Percentiles rank a stretch among this genome's conserved stretches.
Conservation (phyloP, 139 green algal genomes). For the Raphidocelis subcapitata region DNA sequence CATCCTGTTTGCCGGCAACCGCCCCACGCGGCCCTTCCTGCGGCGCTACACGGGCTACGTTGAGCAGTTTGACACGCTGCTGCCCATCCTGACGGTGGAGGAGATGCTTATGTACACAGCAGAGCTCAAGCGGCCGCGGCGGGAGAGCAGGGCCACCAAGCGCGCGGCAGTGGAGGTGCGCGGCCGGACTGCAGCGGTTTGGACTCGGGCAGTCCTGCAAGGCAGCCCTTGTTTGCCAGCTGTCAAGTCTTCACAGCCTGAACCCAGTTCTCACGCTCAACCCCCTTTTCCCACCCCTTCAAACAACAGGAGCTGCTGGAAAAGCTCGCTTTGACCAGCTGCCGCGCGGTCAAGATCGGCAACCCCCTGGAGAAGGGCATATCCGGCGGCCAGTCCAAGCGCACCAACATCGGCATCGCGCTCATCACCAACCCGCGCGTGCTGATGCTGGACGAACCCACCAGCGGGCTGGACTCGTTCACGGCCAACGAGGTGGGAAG, state of each 20-base stretch:
- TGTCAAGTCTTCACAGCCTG: too few species aligned
- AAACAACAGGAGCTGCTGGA: slow-evolving; percentile 18
- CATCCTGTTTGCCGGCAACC: slow-evolving; percentile 68
- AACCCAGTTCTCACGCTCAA: too few species aligned
- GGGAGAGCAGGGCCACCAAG: slow-evolving; percentile 40
- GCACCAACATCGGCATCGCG: slow-evolving; percentile 64
- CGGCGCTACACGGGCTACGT: slow-evolving; percentile 76
- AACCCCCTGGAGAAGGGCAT: slow-evolving; percentile 57
- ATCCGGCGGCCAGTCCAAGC: slow-evolving; percentile 65
- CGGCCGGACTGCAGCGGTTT: not conserved
- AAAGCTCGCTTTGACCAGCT: slow-evolving; percentile 23
- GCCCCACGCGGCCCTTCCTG: slow-evolving; percentile 63
- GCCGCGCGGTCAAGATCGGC: slow-evolving; percentile 14
- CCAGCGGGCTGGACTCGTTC: slow-evolving; percentile 66
- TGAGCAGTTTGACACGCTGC: slow-evolving; percentile 77
- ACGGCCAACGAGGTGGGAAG: slow-evolving; percentile 66
- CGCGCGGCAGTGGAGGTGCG: slow-evolving; percentile 43
- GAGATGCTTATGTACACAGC: slow-evolving; percentile 84
- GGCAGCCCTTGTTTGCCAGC: too few species aligned
- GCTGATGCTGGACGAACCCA: slow-evolving; percentile 76
- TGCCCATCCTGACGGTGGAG: slow-evolving; percentile 62
- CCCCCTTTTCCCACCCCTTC: too few species aligned
- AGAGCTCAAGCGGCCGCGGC: slow-evolving; percentile 48
- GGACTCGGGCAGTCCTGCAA: not conserved
- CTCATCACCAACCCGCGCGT: slow-evolving; percentile 66